Percentiles rank a stretch among this genome's conserved stretches.
phyloP scores from a whole-genome alignment of 108 stramenopile species.

The Nitzschia sp. region DNA sequence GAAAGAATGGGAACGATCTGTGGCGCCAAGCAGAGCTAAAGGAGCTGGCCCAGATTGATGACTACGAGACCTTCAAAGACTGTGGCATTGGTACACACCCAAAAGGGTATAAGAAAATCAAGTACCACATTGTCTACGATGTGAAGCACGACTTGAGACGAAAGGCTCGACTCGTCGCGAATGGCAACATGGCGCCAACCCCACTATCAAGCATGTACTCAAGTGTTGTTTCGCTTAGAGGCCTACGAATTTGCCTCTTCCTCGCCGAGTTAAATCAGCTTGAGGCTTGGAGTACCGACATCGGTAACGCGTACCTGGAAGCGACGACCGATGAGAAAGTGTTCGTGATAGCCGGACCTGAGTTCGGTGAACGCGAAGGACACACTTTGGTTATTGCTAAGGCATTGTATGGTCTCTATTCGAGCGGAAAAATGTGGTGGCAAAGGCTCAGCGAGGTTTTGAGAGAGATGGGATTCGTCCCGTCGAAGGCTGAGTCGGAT shows the following conservation, averaged over 20 bases:
- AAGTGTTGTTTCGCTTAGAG: slow-evolving; percentile 33
- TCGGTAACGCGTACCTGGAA: slow-evolving; percentile 46
- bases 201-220: slow-evolving; percentile 33
- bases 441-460: slow-evolving; percentile 21
- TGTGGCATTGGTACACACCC: slow-evolving; percentile 22
- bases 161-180: slow-evolving; percentile 36
- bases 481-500: no score
- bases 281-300: slow-evolving; percentile 29
- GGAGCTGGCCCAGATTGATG: no score
- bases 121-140: slow-evolving; percentile 26
- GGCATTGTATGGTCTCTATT: slow-evolving; percentile 39
- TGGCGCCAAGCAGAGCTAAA: no score
- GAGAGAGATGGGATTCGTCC: slow-evolving; percentile 26
- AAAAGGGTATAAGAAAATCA: slow-evolving; percentile 38
- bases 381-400: slow-evolving; percentile 29
- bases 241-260: slow-evolving; percentile 27
- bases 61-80: no score
- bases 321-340: slow-evolving; percentile 40
- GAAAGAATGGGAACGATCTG: no score
- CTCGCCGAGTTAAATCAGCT: slow-evolving; percentile 42
- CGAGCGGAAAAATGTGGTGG: no score
- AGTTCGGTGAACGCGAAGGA: slow-evolving; percentile 39
- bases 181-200: slow-evolving; percentile 29
- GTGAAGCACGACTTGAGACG: slow-evolving; percentile 38
- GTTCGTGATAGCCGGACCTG: slow-evolving; percentile 42